phyloP scores from a whole-genome alignment of 805 yeast species.

The Cephaloascus fragrans region DNA sequence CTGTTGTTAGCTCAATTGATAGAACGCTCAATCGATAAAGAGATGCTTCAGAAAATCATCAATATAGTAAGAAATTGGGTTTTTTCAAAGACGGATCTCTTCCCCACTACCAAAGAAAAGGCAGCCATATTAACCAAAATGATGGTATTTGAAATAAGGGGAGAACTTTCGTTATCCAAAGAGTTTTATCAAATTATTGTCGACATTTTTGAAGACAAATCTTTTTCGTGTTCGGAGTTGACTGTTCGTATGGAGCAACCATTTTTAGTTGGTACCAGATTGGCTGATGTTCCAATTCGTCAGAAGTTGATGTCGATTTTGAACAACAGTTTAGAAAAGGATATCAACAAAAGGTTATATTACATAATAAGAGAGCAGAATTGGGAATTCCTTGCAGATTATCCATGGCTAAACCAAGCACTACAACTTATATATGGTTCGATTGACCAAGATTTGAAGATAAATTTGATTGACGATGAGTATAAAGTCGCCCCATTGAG shows the following conservation, averaged over 20 bases:
- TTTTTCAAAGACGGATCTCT: constrained; percentile 68
- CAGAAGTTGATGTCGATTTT: constrained; percentile 71
- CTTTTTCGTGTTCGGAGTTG: constrained; percentile 73
- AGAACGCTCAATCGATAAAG: constrained; percentile 77
- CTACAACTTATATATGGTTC: constrained; percentile 78
- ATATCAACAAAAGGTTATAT: constrained; percentile 67
- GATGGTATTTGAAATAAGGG: constrained; percentile 86
- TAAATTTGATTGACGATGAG: constrained; percentile 38
- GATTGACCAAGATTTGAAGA: constrained; percentile 39
- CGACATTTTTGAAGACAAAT: constrained; percentile 75
- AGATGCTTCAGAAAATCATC: constrained; percentile 64
- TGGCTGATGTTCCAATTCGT: constrained; percentile 67
- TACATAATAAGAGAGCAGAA: constrained; percentile 92
- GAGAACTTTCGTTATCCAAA: constrained; percentile 68
- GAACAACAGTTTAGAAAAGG: constrained; percentile 68
- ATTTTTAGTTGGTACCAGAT: constrained; percentile 85
- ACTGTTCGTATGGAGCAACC: constrained; percentile 96
- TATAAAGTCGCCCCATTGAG: constrained; percentile 43
- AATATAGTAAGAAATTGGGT: constrained; percentile 83
- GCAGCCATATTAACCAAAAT: constrained; percentile 89
- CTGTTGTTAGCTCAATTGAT: constrained; percentile 82
- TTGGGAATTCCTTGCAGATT: constrained; percentile 93
- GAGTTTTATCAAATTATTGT: constrained; percentile 80
- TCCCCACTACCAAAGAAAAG: constrained; percentile 93
- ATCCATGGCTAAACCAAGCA: constrained; percentile 93